A percentile compares a stretch with the other conserved stretches of the same genome.
Conservation (phyloP, 805 yeast genomes). For the Ogataea pini region DNA sequence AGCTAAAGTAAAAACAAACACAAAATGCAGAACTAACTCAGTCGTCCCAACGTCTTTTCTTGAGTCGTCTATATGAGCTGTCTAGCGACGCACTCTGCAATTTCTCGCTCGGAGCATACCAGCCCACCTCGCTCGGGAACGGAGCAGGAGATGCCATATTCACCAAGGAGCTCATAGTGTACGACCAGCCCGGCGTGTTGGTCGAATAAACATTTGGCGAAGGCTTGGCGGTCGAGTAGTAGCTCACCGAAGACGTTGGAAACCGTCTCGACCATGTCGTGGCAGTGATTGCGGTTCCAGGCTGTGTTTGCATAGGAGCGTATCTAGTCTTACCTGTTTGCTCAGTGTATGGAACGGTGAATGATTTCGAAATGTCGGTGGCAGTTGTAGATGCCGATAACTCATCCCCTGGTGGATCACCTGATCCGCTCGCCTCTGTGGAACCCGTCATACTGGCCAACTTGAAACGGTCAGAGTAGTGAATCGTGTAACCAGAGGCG, state of each 20-base stretch:
- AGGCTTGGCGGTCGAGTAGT: conserved; percentile 47
- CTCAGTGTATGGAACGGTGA: conserved; percentile 65
- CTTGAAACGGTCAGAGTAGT: conserved; percentile 66
- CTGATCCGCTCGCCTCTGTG: conserved; percentile 47
- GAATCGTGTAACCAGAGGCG: conserved; percentile 50
- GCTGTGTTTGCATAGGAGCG: conserved; percentile 95
- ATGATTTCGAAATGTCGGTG: conserved; percentile 50
- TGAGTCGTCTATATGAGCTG: conserved; percentile 25
- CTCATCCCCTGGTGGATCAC: conserved; percentile 47
- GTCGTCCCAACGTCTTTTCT: conserved; percentile 37
- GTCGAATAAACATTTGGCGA: conserved; percentile 61
- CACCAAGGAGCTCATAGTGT: conserved; percentile 57
- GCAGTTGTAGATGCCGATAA: conserved; percentile 38
- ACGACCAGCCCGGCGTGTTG: conserved; percentile 82
- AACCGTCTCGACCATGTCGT: conserved; percentile 64
- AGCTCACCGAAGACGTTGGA: conserved; percentile 68
- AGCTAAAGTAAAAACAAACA: background rate
- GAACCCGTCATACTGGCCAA: conserved; percentile 75
- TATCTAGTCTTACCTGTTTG: conserved; percentile 79
- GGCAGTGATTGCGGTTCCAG: conserved; percentile 67
- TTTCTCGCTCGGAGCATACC: conserved; percentile 63
- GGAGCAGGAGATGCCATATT: conserved; percentile 77
- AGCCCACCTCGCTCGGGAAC: conserved; percentile 59
- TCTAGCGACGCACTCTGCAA: conserved; percentile 39
- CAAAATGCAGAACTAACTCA: conserved; percentile 6